Evolutionary conservation across 1,139 yeast genomes (phyloP).

Genomic region (Blastobotrys ciferrii): DNA sequence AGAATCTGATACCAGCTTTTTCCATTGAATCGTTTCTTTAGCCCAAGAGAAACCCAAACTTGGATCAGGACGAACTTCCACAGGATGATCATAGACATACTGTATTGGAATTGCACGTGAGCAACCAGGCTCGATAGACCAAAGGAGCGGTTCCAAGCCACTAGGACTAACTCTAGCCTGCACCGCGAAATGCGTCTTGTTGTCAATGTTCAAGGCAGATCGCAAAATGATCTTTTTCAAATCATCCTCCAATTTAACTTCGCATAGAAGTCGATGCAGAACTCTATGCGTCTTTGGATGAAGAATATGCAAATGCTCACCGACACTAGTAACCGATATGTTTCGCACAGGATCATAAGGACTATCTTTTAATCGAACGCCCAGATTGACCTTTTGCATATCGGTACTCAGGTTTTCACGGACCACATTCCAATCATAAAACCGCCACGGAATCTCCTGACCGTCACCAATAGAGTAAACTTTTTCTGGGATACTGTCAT

Average conservation of each 20-base stretch:
- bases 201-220: constrained; percentile 70
- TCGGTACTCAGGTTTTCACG: constrained; percentile 78
- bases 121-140: constrained; percentile 50
- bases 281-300: constrained; percentile 61
- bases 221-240: constrained; percentile 73
- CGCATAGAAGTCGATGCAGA: constrained; percentile 74
- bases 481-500: constrained; percentile 16
- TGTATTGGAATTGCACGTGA: constrained; percentile 71
- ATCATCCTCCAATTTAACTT: constrained; percentile 65
- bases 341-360: constrained; percentile 52
- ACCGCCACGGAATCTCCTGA: constrained; percentile 74
- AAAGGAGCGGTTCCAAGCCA: constrained; percentile 13
- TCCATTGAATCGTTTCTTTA: constrained; percentile 61
- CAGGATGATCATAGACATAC: constrained; percentile 55
- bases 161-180: constrained; percentile 21
- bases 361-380: constrained; percentile 56
- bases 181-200: constrained; percentile 52
- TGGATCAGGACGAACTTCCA: constrained; percentile 62
- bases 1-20: constrained; percentile 50
- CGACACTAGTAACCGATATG: constrained; percentile 75
- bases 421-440: constrained; percentile 87
- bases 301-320: constrained; percentile 72
- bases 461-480: constrained; percentile 45
- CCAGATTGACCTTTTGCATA: constrained; percentile 57
- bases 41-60: constrained; percentile 68